phyloP scores from a whole-genome alignment of 2,329 filamentous ascomycete genomes.

The Lachnellula hyalina region DNA sequence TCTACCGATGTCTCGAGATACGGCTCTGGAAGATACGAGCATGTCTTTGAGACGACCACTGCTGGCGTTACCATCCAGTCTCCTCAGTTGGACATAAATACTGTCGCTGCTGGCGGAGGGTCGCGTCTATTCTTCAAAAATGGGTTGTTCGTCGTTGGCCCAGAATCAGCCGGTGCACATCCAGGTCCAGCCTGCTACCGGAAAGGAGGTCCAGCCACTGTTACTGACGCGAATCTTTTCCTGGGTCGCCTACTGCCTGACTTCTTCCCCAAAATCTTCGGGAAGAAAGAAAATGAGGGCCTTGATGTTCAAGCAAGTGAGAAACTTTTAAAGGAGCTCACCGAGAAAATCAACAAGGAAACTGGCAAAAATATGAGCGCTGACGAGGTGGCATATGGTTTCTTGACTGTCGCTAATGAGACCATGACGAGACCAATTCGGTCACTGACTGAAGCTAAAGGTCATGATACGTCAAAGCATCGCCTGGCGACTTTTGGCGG shows the following conservation, averaged over 20 bases:
- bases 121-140: constrained; percentile 83
- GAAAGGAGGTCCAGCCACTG: constrained; percentile 81
- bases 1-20: constrained; percentile 89
- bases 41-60: constrained; percentile 90
- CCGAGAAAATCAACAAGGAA: constrained; percentile 73
- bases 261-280: constrained; percentile 95
- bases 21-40: constrained; percentile 79
- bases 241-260: constrained; percentile 80
- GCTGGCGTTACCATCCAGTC: constrained; percentile 93
- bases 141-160: constrained; percentile 84
- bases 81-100: constrained; percentile 91
- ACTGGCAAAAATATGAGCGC: constrained; percentile 64
- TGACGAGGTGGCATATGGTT: constrained; percentile 85
- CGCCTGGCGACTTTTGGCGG: constrained; percentile 89
- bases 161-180: constrained; percentile 82
- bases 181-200: constrained; percentile 88
- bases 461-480: constrained; percentile 85
- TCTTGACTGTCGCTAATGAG: constrained; percentile 85
- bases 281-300: constrained; percentile 77
- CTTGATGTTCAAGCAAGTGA: constrained; percentile 72
- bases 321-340: constrained; percentile 68
- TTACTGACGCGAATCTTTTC: constrained; percentile 90
- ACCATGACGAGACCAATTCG: constrained; percentile 88
- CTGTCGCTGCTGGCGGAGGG: constrained; percentile 84
- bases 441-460: constrained; percentile 86